Percentiles rank a stretch among this genome's conserved stretches.
Evolutionary conservation across 2,329 filamentous ascomycete genomes (phyloP).

Genomic region (Clarireedia homoeocarpa): DNA sequence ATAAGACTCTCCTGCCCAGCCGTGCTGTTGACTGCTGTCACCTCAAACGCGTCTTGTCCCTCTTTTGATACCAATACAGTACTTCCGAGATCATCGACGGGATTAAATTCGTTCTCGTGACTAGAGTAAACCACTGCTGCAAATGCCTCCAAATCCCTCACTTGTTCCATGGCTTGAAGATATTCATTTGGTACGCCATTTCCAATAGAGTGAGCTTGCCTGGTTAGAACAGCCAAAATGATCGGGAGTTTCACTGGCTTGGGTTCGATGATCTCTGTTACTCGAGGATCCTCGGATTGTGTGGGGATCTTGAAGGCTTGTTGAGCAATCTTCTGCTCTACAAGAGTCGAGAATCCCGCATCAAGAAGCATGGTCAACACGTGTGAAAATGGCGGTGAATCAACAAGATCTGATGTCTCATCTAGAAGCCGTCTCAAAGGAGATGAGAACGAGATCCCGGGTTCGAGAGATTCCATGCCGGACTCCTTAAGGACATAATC

Average conservation of each 20-base stretch:
- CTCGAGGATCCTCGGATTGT: constrained; percentile 27
- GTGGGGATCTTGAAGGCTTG: constrained; percentile 64
- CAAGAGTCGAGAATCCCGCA: constrained; percentile 73
- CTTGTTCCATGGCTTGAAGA: constrained; percentile 65
- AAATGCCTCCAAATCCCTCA: constrained; percentile 72
- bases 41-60: constrained; percentile 12
- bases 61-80: constrained; percentile 15
- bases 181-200: constrained; percentile 67
- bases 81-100: constrained; percentile 18
- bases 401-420: constrained; percentile 91
- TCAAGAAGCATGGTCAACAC: constrained; percentile 84
- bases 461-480: constrained; percentile 56
- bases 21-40: constrained; percentile 12
- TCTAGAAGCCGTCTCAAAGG: constrained; percentile 76
- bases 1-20: constrained; percentile 42
- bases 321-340: constrained; percentile 72
- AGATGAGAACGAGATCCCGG: constrained; percentile 30
- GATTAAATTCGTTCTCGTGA: constrained; percentile 63
- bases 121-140: constrained; percentile 82
- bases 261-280: constrained; percentile 45
- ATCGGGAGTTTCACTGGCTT: constrained; percentile 69
- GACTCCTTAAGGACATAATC: constrained; percentile 78
- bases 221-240: constrained; percentile 79
- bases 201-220: constrained; percentile 85
- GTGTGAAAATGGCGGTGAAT: constrained; percentile 83